A percentile compares a stretch with the other conserved stretches of the same genome.
Evolutionary conservation across 2,329 filamentous ascomycete species (phyloP).

Genomic region (Ascochyta pisi): DNA sequence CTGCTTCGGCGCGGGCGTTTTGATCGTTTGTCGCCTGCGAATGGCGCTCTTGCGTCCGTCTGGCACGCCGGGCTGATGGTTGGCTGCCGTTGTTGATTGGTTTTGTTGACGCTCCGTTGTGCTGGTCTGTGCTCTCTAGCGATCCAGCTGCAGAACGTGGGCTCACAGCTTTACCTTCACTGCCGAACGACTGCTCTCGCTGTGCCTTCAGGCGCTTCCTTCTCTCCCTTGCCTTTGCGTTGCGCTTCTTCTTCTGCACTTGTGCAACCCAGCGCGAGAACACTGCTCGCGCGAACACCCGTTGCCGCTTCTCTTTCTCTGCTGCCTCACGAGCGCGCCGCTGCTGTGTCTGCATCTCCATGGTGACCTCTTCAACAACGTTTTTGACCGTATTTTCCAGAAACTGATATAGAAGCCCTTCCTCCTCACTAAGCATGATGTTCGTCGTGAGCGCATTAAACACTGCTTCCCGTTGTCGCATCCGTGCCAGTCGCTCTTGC

Average conservation of each 20-base stretch:
- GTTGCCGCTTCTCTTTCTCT: slow-evolving; percentile 24
- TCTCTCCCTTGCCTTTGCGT: slow-evolving; percentile 29
- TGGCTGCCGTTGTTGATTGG: slow-evolving; percentile 17
- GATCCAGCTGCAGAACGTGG: slow-evolving; percentile 5
- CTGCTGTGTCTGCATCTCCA: slow-evolving; percentile 44
- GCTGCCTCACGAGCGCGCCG: slow-evolving; percentile 26
- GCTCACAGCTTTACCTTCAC: slow-evolving; percentile 12
- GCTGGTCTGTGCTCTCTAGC: slow-evolving; percentile 7
- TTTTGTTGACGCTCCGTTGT: slow-evolving; percentile 14
- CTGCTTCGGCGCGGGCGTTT: background rate
- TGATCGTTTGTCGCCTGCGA: slow-evolving; percentile 1
- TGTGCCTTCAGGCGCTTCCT: slow-evolving; percentile 35
- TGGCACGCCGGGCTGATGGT: slow-evolving; percentile 14
- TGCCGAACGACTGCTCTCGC: slow-evolving; percentile 18
- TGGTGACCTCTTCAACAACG: slow-evolving; percentile 44
- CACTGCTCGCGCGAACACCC: slow-evolving; percentile 28
- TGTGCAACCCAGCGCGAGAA: slow-evolving; percentile 33
- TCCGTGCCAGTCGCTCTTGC: slow-evolving; percentile 22
- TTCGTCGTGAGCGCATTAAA: slow-evolving; percentile 46
- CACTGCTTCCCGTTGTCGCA: slow-evolving; percentile 28
- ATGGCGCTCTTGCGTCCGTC: slow-evolving; percentile 29
- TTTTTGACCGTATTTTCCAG: slow-evolving; percentile 49
- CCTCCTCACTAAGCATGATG: slow-evolving; percentile 46
- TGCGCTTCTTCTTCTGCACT: slow-evolving; percentile 35
- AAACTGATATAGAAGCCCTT: slow-evolving; percentile 55